phyloP scores from a whole-genome alignment of 352 stramenopile species.

The Peronospora destructor region DNA sequence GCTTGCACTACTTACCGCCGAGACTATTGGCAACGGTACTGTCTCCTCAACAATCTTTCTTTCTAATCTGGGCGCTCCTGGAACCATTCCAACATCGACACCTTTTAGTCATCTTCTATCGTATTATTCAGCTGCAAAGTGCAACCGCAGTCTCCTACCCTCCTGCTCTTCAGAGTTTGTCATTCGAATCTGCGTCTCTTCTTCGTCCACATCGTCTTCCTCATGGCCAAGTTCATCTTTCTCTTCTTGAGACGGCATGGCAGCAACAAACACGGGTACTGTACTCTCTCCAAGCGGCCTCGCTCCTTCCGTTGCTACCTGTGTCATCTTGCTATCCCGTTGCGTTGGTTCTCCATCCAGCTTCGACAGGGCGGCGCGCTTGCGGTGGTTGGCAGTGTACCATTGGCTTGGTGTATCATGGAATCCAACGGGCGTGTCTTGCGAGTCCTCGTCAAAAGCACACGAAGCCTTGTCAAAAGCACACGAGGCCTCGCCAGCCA shows the following conservation, averaged over 20 bases:
- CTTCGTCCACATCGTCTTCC: slow-evolving; percentile 49
- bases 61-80: slow-evolving; percentile 7
- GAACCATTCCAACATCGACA: slow-evolving; percentile 1
- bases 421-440: slow-evolving; percentile 58
- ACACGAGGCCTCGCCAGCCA: slow-evolving; percentile 8
- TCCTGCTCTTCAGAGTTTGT: slow-evolving; percentile 57
- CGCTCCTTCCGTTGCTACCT: slow-evolving; percentile 23
- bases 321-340: slow-evolving; percentile 34
- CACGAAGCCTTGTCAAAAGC: slow-evolving; percentile 7
- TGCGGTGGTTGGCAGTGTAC: slow-evolving; percentile 28
- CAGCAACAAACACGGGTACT: slow-evolving; percentile 45
- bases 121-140: not conserved
- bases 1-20: not conserved
- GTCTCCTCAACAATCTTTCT: slow-evolving; percentile 47
- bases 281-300: slow-evolving; percentile 7
- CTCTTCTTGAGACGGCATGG: slow-evolving; percentile 17
- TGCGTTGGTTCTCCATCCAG: slow-evolving; percentile 40
- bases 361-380: slow-evolving; percentile 27
- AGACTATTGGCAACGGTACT: slow-evolving; percentile 21
- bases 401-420: slow-evolving; percentile 42
- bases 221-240: slow-evolving; percentile 4
- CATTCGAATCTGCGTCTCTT: slow-evolving; percentile 81
- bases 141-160: slow-evolving; percentile 13
- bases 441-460: slow-evolving; percentile 35
- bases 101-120: slow-evolving; percentile 9